phyloP scores from a whole-genome alignment of 208 protist genomes.

The Trypanosoma platydactyli region DNA sequence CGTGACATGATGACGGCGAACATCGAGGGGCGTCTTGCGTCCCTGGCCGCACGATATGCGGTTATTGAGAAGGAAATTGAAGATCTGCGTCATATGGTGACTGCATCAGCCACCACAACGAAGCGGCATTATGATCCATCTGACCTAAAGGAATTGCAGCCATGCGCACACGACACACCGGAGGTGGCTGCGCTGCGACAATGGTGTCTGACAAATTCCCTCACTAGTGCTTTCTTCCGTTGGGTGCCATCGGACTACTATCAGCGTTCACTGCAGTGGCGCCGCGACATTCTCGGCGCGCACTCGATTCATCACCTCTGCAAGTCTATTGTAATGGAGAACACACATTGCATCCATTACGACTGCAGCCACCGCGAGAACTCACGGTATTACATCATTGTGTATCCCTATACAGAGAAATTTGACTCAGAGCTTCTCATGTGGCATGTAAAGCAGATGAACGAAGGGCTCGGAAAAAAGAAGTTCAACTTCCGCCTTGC shows the following conservation, averaged over 20 bases:
- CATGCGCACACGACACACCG: slow-evolving; percentile 54
- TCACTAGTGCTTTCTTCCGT: slow-evolving; percentile 62
- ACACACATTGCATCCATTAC: slow-evolving; percentile 79
- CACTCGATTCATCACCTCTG: slow-evolving; percentile 84
- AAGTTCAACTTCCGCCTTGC: slow-evolving; percentile 89
- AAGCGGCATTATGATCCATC: slow-evolving; percentile 14
- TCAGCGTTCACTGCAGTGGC: slow-evolving; percentile 71
- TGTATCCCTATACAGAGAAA: slow-evolving; percentile 81
- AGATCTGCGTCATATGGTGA: slow-evolving; percentile 7
- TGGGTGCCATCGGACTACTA: slow-evolving; percentile 92
- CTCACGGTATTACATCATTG: slow-evolving; percentile 82
- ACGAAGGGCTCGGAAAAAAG: slow-evolving; percentile 83
- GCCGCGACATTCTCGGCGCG: slow-evolving; percentile 72
- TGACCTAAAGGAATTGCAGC: slow-evolving; percentile 46
- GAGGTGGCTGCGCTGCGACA: slow-evolving; percentile 62
- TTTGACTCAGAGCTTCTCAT: slow-evolving; percentile 76
- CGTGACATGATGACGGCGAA: slow-evolving; percentile 4
- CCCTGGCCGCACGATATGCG: slow-evolving; percentile 43
- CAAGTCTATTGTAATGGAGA: slow-evolving; percentile 93
- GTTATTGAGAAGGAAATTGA: slow-evolving; percentile 41
- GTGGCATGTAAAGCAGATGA: slow-evolving; percentile 55
- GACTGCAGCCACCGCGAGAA: slow-evolving; percentile 73
- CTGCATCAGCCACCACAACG: slow-evolving; percentile 1
- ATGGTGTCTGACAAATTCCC: slow-evolving; percentile 45
- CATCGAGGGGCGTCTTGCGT: slow-evolving; percentile 35